phyloP scores from a whole-genome alignment of 2,329 filamentous ascomycete species.

The Nannizziopsis barbatae region DNA sequence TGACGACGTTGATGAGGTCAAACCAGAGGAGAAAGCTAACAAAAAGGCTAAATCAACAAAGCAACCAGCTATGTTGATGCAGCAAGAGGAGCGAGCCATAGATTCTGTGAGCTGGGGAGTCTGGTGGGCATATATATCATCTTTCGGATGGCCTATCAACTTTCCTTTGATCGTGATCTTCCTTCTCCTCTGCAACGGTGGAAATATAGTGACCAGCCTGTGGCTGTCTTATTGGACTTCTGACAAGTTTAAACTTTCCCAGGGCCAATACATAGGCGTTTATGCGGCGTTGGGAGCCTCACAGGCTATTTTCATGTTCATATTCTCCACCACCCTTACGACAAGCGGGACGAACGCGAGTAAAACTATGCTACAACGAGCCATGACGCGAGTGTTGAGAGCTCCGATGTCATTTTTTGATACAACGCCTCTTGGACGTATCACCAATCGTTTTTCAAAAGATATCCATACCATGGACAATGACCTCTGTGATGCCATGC shows the following conservation, averaged over 20 bases:
- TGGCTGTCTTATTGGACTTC: constrained; percentile 95
- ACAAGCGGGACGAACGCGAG: constrained; percentile 71
- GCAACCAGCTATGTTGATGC: constrained; percentile 32
- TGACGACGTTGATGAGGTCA: constrained; percentile 39
- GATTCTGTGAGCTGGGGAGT: constrained; percentile 69
- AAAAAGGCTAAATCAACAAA: constrained; percentile 40
- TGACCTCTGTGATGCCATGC: constrained; percentile 72
- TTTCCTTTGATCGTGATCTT: constrained; percentile 49
- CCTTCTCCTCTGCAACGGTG: constrained; percentile 62
- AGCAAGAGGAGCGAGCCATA: constrained; percentile 50
- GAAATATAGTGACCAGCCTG: constrained; percentile 76
- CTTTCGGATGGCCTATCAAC: constrained; percentile 59
- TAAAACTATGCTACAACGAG: constrained; percentile 67
- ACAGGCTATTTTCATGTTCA: constrained; percentile 66
- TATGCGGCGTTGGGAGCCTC: constrained; percentile 59
- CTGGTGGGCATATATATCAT: constrained; percentile 64
- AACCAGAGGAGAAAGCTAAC: constrained; percentile 40
- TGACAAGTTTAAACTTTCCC: constrained; percentile 55
- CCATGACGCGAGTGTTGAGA: constrained; percentile 61
- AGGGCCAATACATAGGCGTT: constrained; percentile 57
- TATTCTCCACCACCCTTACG: constrained; percentile 67
- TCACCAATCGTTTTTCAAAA: constrained; percentile 91
- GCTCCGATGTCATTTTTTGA: constrained; percentile 87
- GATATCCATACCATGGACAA: constrained; percentile 98
- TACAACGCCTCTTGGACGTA: constrained; percentile 85